A percentile compares a stretch with the other conserved stretches of the same genome.
Conservation (phyloP, 2,329 filamentous ascomycete species). For the Lojkania enalia region DNA sequence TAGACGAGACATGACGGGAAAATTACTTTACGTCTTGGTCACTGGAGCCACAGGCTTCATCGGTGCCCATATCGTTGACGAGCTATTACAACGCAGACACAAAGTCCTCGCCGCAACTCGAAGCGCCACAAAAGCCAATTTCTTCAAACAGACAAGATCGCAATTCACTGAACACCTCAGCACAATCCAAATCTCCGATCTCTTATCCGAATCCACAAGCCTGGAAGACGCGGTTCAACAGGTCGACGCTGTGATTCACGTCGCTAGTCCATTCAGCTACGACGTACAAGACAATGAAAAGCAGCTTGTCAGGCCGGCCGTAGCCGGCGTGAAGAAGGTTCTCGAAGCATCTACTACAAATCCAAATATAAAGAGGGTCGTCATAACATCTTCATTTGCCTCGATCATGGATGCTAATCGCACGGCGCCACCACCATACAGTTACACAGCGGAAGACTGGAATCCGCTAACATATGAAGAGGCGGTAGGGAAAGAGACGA, state of each 20-base stretch:
- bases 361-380: constrained; percentile 20
- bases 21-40: constrained; percentile 27
- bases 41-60: constrained; percentile 31
- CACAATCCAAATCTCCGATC: constrained; percentile 50
- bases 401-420: constrained; percentile 15
- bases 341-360: constrained; percentile 33
- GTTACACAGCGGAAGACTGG: constrained; percentile 31
- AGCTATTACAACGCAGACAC: constrained; percentile 14
- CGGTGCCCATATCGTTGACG: constrained; percentile 24
- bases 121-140: constrained; percentile 20
- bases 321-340: constrained; percentile 51
- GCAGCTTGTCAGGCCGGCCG: constrained; percentile 51
- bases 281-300: constrained; percentile 50
- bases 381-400: constrained; percentile 23
- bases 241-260: constrained; percentile 51
- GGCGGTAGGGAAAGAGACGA: constrained; percentile 16
- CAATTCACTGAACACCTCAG: constrained; percentile 45
- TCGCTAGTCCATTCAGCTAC: constrained; percentile 53
- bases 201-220: constrained; percentile 42
- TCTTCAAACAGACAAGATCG: constrained; percentile 45
- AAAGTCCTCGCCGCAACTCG: constrained; percentile 20
- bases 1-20: too few species aligned
- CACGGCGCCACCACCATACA: constrained; percentile 15
- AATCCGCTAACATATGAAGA: constrained; percentile 29
- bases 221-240: constrained; percentile 47